Percentiles rank a stretch among this genome's conserved stretches.
Evolutionary conservation across 352 stramenopile genomes (phyloP).

Genomic region (Aphanomyces euteiches): DNA sequence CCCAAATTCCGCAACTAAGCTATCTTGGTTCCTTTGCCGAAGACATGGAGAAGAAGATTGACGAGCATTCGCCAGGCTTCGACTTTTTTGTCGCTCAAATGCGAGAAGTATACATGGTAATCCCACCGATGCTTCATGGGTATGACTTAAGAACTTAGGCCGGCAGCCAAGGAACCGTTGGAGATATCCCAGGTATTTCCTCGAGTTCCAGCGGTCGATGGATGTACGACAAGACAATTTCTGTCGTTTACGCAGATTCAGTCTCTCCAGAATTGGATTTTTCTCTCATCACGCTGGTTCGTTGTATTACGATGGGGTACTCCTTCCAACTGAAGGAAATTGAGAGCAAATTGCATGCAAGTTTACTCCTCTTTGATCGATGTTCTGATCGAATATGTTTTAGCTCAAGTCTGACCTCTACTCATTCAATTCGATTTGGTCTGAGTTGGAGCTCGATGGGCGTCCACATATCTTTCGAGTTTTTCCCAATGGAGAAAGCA

Average conservation of each 20-base stretch:
- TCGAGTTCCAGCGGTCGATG: slow-evolving; percentile 18
- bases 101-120: slow-evolving; percentile 27
- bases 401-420: slow-evolving; percentile 24
- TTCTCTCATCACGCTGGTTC: slow-evolving; percentile 21
- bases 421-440: slow-evolving; percentile 4
- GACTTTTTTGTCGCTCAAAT: slow-evolving; percentile 28
- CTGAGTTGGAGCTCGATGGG: slow-evolving; percentile 52
- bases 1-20: background rate
- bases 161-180: background rate
- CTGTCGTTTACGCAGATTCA: background rate
- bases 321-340: slow-evolving; percentile 17
- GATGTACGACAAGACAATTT: slow-evolving; percentile 19
- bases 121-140: background rate
- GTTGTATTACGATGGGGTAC: slow-evolving; percentile 26
- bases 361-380: background rate
- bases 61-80: slow-evolving; percentile 20
- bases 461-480: slow-evolving; percentile 53
- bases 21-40: background rate
- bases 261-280: background rate
- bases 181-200: background rate
- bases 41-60: background rate
- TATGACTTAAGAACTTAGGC: background rate
- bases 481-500: slow-evolving; percentile 61
- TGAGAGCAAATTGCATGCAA: background rate
- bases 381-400: background rate